Evolutionary conservation across 2,329 filamentous ascomycete species (phyloP), one percentile per base, ranked within the genome.

Genomic region (Aspergillus floridensis): DNA sequence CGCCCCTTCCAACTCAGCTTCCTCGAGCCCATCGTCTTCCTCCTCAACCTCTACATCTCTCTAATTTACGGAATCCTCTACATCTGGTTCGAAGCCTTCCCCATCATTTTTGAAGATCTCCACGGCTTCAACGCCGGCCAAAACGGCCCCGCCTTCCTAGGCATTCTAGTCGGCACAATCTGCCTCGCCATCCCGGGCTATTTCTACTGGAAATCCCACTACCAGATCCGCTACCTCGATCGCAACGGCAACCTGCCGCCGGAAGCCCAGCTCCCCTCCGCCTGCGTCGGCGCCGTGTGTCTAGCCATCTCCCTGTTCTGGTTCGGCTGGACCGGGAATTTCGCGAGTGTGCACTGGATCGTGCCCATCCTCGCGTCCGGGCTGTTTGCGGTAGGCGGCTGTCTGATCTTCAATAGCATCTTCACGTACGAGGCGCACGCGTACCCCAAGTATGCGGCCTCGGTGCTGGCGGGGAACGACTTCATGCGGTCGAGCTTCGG

Each of bases 231-330:
- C 1, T 19, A 63, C 24, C 59, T 63, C 22, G 61, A 65, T 41
- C 14, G 22, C 3, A 46, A 66, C 14, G 63, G 60, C 74, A 68
- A 63, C 22, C 59, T 69, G 21, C 26, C 60, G 0, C 66, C 66
- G 0, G 68, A 68, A n/a, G 44, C 41, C 19, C 84, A 88, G 3
- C 80, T 91, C 1, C 84, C 82, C 77, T 86, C 84, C 72, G 79
- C 91, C 0, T 77, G 89, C 0, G 88, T 80, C 55, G 84, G 80
- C 0, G 83, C 79, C 0, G 82, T 84, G 1, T 81, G 80, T 53
- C 73, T 89, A n/a, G 84, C 87, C 0, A 81, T 90, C 38, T 88
- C 88, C 1, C 77, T 91, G 1, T 83, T 90, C 57, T 83, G 86
- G 14, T 90, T 90, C 64, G 87, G 86, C 0, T 88, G 85, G 82